Base-by-base conservation (phyloP, 768 basidiomycete species). In the Hemileccinum impolitum region DNA sequence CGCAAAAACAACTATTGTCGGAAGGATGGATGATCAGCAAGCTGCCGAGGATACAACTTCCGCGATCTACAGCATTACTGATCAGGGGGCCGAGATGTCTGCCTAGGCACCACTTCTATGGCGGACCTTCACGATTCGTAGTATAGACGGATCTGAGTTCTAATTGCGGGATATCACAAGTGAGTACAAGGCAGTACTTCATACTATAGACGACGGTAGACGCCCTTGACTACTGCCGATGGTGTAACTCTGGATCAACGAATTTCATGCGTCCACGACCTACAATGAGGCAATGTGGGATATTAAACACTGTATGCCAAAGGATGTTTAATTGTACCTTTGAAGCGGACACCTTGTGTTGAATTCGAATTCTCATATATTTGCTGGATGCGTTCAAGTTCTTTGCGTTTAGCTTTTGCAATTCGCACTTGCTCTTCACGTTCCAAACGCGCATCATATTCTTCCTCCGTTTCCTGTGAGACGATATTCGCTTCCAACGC, bases 221-320 rank as follows among this genome's bases (percentile, higher is more conserved):
- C n/a, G n/a, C n/a, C 37, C 23, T 23, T 15, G 25, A 7, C 48
- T 63, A 60, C 40, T 63, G 56, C 31, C 64, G 56, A 4, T 68
- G 61, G 31, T 68, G 68, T 39, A 72, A 51, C 55, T 80, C 83
- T 28, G 83, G 83, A 59, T 85, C 83, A 34, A 83, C 61, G 54
- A 73, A 85, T 55, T 82, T 83, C 84, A 85, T 85, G 51, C 81
- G 69, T 39, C 84, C 83, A 18, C 84, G 78, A 17, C 82, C 80
- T 82, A 42, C 13, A n/a, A n/a, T n/a, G 11, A 41, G 3, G 18
- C 34, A 31, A 55, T 52, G 26, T 1, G 36, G 38, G 21, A 30
- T 42, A 28, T 7, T 28, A 3, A 51, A 38, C 30, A 1, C 26
- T n/a, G 11, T 8, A 39, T 6, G 28, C 2, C 5, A 4, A 23